Conservation (phyloP, 192 early-diverging fungal genomes). For the Backusella liffmaniae region DNA sequence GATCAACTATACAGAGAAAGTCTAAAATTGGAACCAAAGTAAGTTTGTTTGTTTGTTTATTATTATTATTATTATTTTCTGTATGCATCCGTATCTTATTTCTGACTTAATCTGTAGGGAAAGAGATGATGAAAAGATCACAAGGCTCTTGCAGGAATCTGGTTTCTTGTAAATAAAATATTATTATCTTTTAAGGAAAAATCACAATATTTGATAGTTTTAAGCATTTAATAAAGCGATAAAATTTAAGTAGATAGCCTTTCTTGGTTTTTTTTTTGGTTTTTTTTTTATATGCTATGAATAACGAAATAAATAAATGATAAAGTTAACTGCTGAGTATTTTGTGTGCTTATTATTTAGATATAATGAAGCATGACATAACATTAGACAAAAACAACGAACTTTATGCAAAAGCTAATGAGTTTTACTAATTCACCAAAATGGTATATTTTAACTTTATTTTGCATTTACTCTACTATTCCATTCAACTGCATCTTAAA, state of each 20-base stretch:
- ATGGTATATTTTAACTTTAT: neutral
- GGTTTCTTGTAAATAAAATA: slow-evolving; percentile 64
- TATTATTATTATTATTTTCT: neutral
- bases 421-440: neutral
- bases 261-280: neutral
- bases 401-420: neutral
- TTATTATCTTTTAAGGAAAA: slow-evolving; percentile 10
- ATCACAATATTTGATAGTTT: neutral
- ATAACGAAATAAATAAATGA: neutral
- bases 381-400: neutral
- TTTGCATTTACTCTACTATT: neutral
- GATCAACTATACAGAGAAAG: slow-evolving; percentile 77
- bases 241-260: neutral
- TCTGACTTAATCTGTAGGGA: slow-evolving; percentile 45
- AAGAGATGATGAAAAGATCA: slow-evolving; percentile 80
- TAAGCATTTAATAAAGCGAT: slow-evolving; percentile 8
- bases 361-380: neutral
- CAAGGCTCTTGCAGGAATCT: slow-evolving; percentile 71
- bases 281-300: neutral
- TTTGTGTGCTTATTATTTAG: neutral
- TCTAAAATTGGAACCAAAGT: slow-evolving; percentile 81
- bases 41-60: slow-evolving; percentile 16
- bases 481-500: neutral
- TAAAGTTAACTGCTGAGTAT: neutral
- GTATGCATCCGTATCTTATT: neutral